Evolutionary conservation across 139 green algal species (phyloP).

Genomic region (Nannochloris sp.): DNA sequence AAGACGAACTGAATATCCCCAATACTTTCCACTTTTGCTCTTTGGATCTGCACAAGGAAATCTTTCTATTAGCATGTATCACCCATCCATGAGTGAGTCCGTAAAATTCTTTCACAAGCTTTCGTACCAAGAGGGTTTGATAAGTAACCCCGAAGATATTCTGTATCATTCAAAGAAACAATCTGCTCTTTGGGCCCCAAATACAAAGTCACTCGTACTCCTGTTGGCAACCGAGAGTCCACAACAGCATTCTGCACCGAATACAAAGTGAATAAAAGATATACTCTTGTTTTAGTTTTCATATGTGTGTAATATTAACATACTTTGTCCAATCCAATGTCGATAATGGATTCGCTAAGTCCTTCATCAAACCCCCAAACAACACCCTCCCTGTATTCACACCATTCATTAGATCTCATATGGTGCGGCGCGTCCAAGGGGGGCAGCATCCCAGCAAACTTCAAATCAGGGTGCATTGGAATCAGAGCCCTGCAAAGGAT

Average conservation of each 20-base stretch:
- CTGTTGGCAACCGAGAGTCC: slow-evolving; percentile 18
- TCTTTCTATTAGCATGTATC: not conserved
- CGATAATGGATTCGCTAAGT: slow-evolving; percentile 41
- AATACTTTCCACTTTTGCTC: slow-evolving; percentile 57
- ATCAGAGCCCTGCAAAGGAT: slow-evolving; percentile 38
- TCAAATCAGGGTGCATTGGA: slow-evolving; percentile 54
- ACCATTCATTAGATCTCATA: slow-evolving; percentile 67
- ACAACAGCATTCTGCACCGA: slow-evolving; percentile 18
- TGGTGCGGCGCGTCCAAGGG: slow-evolving; percentile 82
- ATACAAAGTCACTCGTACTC: slow-evolving; percentile 46
- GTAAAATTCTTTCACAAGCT: not conserved
- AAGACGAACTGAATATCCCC: slow-evolving; percentile 78
- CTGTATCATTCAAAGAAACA: slow-evolving; percentile 26
- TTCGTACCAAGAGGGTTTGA: slow-evolving; percentile 4
- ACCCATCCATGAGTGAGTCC: not conserved
- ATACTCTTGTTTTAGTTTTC: slow-evolving; percentile 22
- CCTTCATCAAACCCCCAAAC: slow-evolving; percentile 34
- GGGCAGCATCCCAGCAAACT: slow-evolving; percentile 55
- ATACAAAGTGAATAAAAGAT: slow-evolving; percentile 6
- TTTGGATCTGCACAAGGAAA: slow-evolving; percentile 29
- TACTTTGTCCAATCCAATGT: slow-evolving; percentile 68
- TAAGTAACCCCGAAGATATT: slow-evolving; percentile 46
- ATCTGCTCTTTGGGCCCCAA: slow-evolving; percentile 39
- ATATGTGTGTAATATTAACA: not conserved
- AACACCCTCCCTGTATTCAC: slow-evolving; percentile 72